These are phyloP conservation scores for Botrytis sinoallii DNA, from an alignment of 2,329 filamentous ascomycete species.

Conservation along the genomic window DNA sequence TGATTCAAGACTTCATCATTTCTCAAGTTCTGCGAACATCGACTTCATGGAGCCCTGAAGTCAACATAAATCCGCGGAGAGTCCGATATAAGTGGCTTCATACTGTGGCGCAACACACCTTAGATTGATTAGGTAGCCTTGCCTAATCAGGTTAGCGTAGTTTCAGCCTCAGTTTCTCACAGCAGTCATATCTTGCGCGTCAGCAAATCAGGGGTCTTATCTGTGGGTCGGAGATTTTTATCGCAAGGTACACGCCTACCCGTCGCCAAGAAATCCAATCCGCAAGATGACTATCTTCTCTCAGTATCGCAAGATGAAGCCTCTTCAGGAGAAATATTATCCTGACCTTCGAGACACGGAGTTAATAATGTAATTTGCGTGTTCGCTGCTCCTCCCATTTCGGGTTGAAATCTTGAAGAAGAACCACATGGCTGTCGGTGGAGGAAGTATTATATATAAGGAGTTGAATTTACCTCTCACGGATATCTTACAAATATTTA, in stretches of 20 bases:
- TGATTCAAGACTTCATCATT: no score
- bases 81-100: neutral
- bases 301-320: neutral
- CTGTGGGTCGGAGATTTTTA: neutral
- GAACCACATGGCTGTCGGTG: neutral
- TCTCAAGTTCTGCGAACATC: neutral
- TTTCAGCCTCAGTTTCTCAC: neutral
- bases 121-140: neutral
- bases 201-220: neutral
- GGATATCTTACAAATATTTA: neutral
- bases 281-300: neutral
- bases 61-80: neutral
- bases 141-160: neutral
- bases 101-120: neutral
- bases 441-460: neutral
- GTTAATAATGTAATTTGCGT: neutral
- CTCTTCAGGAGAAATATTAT: neutral
- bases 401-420: neutral
- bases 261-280: neutral
- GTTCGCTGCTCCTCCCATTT: neutral
- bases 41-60: neutral
- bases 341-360: no score
- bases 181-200: constrained; percentile 14
- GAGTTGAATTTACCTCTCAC: neutral
- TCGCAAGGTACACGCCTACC: neutral